Base-by-base conservation (phyloP, 2,329 filamentous ascomycete species). In the Pyrenochaeta sp. region DNA sequence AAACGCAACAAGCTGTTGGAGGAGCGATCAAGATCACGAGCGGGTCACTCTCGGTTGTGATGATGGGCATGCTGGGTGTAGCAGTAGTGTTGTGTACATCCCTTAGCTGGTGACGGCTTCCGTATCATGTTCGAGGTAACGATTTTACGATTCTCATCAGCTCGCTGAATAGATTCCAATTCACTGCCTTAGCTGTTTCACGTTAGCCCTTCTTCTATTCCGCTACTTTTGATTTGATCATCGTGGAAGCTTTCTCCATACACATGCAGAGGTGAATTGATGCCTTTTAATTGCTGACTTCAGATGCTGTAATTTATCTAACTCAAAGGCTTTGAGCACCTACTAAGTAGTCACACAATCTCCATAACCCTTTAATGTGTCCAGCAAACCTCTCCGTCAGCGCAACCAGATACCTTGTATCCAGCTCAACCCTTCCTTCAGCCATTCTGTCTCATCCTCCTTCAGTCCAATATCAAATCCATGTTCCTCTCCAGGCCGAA, bases 401-500 rank as follows among this genome's bases (percentile, higher is more conserved):
- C 21, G 47, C 49, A 67, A 32, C 72, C 72, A 73, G 41, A 60
- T 61, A 35, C 40, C 50, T 54, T 71, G 66, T 12, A 72, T 58
- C 66, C 65, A 70, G 43, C 33, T 27, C 40, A 73, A 36, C 6
- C 63, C 63, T 12, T 72, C 65, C 29, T 51, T 67, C 27, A 75
- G 54, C 72, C 72, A 75, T 37, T 44, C 45, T 35, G 63, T 53
- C 40, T 72, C 66, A 21, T 66, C 62, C 33, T 72, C 66, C 20
- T 60, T 63, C 3, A 46, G n/a, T 15, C 53, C 54, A 20, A 46
- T 52, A 51, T 74, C 72, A 41, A 75, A 75, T 7, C 72, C 73
- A 59, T 75, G 73, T 32, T 74, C 67, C 40, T 56, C 44, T 0
- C 62, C 60, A 11, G 63, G 18, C 37, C 54, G 18, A 12, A 62